Conservation (phyloP, 805 yeast genomes). For the Ogataea trehalophila region DNA sequence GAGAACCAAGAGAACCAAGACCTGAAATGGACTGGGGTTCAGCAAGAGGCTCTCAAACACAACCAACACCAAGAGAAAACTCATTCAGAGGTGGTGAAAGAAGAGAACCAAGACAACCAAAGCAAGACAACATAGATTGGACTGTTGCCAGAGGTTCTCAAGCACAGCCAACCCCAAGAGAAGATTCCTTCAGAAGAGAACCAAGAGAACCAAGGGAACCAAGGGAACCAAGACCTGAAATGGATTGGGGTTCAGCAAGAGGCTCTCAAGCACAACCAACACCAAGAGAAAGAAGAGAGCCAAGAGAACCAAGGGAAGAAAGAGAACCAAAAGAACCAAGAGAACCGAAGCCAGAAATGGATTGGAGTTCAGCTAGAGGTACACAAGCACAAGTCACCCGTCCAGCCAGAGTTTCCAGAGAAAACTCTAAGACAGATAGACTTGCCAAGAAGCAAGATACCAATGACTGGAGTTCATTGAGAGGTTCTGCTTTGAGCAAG, state of each 20-base stretch:
- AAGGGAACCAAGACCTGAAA: constrained; percentile 46
- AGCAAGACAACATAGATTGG: constrained; percentile 47
- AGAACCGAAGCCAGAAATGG: constrained; percentile 9
- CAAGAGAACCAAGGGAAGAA: constrained; percentile 18
- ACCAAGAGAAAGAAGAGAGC: constrained; percentile 23
- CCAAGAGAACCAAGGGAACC: constrained; percentile 31
- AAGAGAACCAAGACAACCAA: constrained; percentile 11
- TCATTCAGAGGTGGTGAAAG: constrained; percentile 19
- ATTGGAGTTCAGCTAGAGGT: constrained; percentile 39
- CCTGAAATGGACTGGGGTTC: constrained; percentile 57
- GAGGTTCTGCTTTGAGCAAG: constrained; percentile 21
- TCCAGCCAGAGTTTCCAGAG: constrained; percentile 10
- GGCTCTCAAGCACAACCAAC: constrained; percentile 21
- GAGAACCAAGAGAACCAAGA: constrained; percentile 41
- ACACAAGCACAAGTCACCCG: constrained; percentile 15
- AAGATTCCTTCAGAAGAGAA: constrained; percentile 27
- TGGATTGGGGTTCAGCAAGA: constrained; percentile 43
- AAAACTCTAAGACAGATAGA: constrained; percentile 4
- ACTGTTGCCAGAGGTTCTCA: constrained; percentile 28
- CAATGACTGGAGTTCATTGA: constrained; percentile 19
- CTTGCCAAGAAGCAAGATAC: constrained; percentile 8
- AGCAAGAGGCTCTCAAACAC: constrained; percentile 33
- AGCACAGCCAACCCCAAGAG: constrained; percentile 16
- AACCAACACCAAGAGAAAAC: constrained; percentile 24
- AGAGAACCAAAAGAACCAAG: constrained; percentile 33